Percentiles rank a stretch among this genome's conserved stretches.
Conservation (phyloP, 225 moss, liverwort and hornwort genomes). For the Physcomitrium patens region DNA sequence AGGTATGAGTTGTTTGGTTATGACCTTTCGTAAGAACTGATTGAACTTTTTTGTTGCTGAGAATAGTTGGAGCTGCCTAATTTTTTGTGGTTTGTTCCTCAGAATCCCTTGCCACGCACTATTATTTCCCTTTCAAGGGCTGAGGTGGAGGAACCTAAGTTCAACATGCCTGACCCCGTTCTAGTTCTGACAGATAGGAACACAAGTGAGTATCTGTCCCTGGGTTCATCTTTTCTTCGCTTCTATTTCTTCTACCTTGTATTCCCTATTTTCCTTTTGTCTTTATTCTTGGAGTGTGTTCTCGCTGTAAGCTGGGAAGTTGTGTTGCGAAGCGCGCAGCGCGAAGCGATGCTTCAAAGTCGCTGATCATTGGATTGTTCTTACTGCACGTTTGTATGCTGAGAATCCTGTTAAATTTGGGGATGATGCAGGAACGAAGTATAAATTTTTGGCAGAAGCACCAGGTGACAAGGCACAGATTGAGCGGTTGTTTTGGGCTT, state of each 20-base stretch:
- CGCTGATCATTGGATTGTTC: neutral
- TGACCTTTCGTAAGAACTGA: constrained; percentile 17
- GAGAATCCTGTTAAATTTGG: constrained; percentile 19
- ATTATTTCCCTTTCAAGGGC: constrained; percentile 69
- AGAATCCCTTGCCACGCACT: constrained; percentile 82
- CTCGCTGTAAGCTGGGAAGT: neutral
- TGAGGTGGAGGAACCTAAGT: constrained; percentile 91
- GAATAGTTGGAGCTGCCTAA: constrained; percentile 30
- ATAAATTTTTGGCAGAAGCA: constrained; percentile 83
- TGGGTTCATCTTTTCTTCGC: constrained; percentile 9
- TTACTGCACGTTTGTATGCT: constrained; percentile 10
- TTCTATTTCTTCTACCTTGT: neutral
- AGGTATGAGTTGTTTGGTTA: constrained; percentile 11
- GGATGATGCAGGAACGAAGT: constrained; percentile 62
- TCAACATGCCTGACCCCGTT: constrained; percentile 68
- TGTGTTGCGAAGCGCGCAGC: neutral
- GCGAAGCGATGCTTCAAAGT: neutral
- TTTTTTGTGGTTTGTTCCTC: constrained; percentile 26
- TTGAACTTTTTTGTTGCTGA: constrained; percentile 16
- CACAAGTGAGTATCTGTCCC: constrained; percentile 59
- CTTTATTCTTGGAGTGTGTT: constrained; percentile 18
- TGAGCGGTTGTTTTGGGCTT: constrained; percentile 78
- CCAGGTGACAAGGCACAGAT: constrained; percentile 89
- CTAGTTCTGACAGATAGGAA: constrained; percentile 74
- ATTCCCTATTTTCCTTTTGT: neutral